These are phyloP conservation scores for Circinella minor DNA, from an alignment of 371 early-diverging fungal species.

Conservation along the genomic window DNA sequence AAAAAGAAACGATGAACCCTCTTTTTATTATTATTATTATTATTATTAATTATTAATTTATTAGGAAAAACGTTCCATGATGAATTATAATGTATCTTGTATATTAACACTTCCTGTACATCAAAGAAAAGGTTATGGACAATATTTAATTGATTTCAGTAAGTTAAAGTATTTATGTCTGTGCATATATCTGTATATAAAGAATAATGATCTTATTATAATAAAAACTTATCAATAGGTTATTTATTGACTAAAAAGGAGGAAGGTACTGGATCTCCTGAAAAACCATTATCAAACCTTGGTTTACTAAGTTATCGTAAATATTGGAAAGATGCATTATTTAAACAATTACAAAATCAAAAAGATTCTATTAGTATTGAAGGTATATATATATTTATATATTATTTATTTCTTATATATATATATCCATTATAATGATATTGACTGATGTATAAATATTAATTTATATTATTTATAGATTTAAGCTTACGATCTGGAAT, in stretches of 20 bases:
- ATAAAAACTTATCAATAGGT: conserved; percentile 14
- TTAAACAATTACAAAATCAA: conserved; percentile 69
- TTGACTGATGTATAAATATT: too few species aligned
- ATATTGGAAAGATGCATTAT: conserved; percentile 74
- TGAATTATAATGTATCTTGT: conserved; percentile 98
- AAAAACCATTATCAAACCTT: conserved; percentile 98
- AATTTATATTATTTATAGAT: conserved; percentile 24
- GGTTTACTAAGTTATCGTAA: conserved; percentile 92
- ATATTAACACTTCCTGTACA: conserved; percentile 96
- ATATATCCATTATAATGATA: too few species aligned
- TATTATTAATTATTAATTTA: too few species aligned
- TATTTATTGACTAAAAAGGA: conserved; percentile 96
- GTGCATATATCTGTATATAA: background rate
- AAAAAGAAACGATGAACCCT: background rate
- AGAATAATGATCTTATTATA: too few species aligned
- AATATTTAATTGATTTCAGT: conserved; percentile 96
- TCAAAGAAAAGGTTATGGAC: conserved; percentile 98
- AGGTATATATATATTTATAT: conserved; percentile 37
- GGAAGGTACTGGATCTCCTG: conserved; percentile 91
- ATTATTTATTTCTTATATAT: too few species aligned
- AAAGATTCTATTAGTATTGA: conserved; percentile 53
- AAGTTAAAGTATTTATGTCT: conserved; percentile 37
- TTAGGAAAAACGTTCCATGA: conserved; percentile 92
- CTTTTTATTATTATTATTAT: too few species aligned
- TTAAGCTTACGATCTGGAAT: conserved; percentile 69